Base-by-base conservation (phyloP, 768 basidiomycete genomes). In the Suillus subalutaceus region DNA sequence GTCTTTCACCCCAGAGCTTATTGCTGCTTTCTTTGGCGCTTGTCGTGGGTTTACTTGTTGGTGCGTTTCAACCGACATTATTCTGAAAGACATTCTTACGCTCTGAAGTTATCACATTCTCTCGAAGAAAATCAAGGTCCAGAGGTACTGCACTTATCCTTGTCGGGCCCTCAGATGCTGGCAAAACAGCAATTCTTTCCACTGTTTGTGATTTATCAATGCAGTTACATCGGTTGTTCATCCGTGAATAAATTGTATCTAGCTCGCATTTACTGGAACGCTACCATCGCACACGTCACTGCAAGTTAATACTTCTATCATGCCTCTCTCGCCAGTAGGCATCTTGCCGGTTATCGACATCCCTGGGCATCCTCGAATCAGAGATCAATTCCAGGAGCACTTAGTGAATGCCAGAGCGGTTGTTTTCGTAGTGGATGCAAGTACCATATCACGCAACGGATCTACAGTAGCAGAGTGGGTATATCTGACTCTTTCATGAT, bases 351-450 rank as follows among this genome's bases (percentile, higher is more conserved):
- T 91, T 15, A 79, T 93, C 20, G 93, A 95, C 75, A 78, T 95
- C 50, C 93, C 93, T 9, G 93, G 93, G n/a, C 93, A 95, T 74
- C 90, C 93, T 12, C 85, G 93, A 50, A 84, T 95, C 64, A 79
- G 92, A 38, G 85, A 85, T 70, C 91, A 93, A 71, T 91, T 93
- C 72, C 79, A 77, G 58, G 91, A 93, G 50, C 77, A 90, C 70
- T 74, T 95, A 26, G 66, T 79, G 6, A 82, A 86, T 41, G 85
- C 91, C 2, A 89, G 87, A 70, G 88, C 81, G 3, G 75, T 95
- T 37, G 88, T 84, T 6, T 95, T 95, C 72, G 90, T 94, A 1
- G 90, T 94, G 1, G 93, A 95, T 74, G 84, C 90, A 8, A 91
- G 86, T 71, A 91, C 87, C 0, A 79, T 95, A 35, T 92, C 93